A percentile compares a stretch with the other conserved stretches of the same genome.
phyloP scores from a whole-genome alignment of 352 stramenopile genomes.

The Thraustochytrium striatum region DNA sequence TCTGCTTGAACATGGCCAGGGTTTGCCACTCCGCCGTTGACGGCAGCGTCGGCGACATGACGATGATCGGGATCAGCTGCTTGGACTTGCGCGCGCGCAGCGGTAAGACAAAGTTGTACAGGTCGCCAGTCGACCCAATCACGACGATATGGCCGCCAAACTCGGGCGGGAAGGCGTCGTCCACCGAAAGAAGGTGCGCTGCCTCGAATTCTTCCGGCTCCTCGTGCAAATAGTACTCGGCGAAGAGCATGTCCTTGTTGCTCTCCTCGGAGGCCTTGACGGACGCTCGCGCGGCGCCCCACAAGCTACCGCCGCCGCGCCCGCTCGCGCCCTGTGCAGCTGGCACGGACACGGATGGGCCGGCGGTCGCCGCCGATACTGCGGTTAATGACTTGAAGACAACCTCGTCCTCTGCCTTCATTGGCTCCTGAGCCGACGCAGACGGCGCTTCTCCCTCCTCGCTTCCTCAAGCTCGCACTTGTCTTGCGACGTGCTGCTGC shows the following conservation, averaged over 20 bases:
- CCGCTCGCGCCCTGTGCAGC: no score
- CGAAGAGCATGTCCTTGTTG: constrained; percentile 6
- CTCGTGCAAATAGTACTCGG: constrained; percentile 1
- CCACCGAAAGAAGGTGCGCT: neutral
- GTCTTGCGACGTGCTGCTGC: no score
- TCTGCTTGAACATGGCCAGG: constrained; percentile 8
- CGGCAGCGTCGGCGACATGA: neutral
- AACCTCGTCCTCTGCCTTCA: no score
- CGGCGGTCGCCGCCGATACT: no score
- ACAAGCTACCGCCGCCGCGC: no score
- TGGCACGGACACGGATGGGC: no score
- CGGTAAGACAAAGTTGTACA: constrained; percentile 41
- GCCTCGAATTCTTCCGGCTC: neutral
- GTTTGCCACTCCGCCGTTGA: constrained; percentile 7
- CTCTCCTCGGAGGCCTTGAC: neutral
- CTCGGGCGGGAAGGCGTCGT: neutral
- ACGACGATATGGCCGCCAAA: constrained; percentile 43
- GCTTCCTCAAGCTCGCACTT: no score
- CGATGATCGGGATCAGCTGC: constrained; percentile 5
- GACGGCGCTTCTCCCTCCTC: no score
- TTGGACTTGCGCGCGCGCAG: neutral
- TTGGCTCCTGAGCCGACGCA: no score
- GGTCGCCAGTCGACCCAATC: neutral
- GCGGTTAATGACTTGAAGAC: no score
- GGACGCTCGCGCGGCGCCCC: neutral